Evolutionary conservation across 2,329 filamentous ascomycete species (phyloP).

Genomic region (Samsoniella hepiali): DNA sequence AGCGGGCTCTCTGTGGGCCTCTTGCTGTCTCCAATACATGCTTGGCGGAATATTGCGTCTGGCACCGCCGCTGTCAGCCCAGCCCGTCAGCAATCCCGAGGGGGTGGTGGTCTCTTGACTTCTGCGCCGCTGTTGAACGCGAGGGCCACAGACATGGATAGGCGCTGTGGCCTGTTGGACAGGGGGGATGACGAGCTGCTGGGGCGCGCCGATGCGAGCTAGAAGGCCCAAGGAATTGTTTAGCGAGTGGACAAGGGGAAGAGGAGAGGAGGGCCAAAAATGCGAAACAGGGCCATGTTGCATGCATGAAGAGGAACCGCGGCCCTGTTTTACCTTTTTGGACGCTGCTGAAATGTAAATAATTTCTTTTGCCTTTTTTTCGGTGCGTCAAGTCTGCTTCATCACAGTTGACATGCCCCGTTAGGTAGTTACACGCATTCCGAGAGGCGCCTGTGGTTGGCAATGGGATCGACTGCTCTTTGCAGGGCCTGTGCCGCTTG

Average conservation of each 20-base stretch:
- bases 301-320: conserved; percentile 11
- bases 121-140: background rate
- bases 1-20: background rate
- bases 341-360: background rate
- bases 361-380: background rate
- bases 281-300: background rate
- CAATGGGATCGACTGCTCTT: background rate
- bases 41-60: background rate
- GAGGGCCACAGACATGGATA: background rate
- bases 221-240: background rate
- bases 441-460: background rate
- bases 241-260: background rate
- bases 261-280: background rate
- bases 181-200: background rate
- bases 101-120: background rate
- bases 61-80: background rate
- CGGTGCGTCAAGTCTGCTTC: conserved; percentile 11
- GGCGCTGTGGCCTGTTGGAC: background rate
- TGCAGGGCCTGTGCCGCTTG: background rate
- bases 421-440: background rate
- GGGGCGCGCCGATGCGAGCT: background rate
- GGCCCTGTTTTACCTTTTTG: background rate
- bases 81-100: conserved; percentile 2
- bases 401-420: background rate
- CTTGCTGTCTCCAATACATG: background rate